phyloP scores from a whole-genome alignment of 768 basidiomycete species.

The Suillus fuscotomentosus region DNA sequence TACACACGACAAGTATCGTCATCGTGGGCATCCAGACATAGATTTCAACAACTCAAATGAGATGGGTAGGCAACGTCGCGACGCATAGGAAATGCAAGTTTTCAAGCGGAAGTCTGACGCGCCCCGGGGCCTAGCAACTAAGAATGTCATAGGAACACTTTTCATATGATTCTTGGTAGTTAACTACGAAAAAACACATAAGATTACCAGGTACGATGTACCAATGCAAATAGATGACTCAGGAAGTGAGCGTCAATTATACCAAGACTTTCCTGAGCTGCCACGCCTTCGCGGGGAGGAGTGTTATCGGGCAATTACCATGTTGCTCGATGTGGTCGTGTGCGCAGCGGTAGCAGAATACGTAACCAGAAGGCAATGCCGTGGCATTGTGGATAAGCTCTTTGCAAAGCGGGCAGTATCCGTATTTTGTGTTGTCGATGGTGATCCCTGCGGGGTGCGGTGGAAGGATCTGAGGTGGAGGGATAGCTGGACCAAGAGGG shows the following conservation, averaged over 20 bases:
- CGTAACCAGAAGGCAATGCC: constrained; percentile 88
- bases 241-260: constrained; percentile 30
- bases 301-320: constrained; percentile 84
- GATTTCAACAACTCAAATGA: background rate
- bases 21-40: background rate
- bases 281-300: constrained; percentile 72
- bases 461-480: constrained; percentile 72
- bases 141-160: background rate
- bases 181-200: background rate
- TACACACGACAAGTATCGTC: background rate
- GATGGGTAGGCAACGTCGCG: background rate
- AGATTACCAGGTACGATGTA: too few relatives aligned
- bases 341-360: constrained; percentile 92
- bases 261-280: constrained; percentile 86
- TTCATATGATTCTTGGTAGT: background rate
- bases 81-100: background rate
- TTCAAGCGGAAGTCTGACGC: too few relatives aligned
- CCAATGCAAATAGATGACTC: background rate
- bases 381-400: constrained; percentile 80
- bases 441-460: constrained; percentile 72
- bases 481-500: constrained; percentile 63
- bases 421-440: constrained; percentile 66
- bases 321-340: constrained; percentile 78
- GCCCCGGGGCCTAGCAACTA: background rate
- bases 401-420: constrained; percentile 83